phyloP scores from a whole-genome alignment of 176 grass and related monocot genomes.

The Carex parvula region DNA sequence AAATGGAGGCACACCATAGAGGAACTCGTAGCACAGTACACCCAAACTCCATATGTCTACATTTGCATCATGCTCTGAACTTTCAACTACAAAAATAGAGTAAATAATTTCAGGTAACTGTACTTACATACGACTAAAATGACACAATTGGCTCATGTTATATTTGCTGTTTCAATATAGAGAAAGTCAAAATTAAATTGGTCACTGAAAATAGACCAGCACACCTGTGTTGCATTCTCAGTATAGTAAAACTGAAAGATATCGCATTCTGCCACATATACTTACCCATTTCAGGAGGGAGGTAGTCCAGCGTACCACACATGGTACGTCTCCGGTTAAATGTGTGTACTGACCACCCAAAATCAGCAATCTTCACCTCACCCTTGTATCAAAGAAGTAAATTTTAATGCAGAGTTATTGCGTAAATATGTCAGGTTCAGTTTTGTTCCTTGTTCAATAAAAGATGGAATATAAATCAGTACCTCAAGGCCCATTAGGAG shows the following conservation, averaged over 20 bases:
- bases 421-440: background rate
- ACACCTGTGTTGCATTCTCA: background rate
- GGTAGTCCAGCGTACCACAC: slow-evolving; percentile 92
- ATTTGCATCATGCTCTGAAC: slow-evolving; percentile 76
- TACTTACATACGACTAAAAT: background rate
- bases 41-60: slow-evolving; percentile 98
- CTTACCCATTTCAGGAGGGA: slow-evolving; percentile 99
- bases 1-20: slow-evolving; percentile 84
- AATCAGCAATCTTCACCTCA: slow-evolving; percentile 94
- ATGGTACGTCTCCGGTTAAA: slow-evolving; percentile 84
- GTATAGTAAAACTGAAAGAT: background rate
- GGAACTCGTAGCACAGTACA: slow-evolving; percentile 85
- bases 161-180: background rate
- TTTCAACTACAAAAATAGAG: slow-evolving; percentile 54
- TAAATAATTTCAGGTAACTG: background rate
- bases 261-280: slow-evolving; percentile 7
- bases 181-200: background rate
- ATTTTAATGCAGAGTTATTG: background rate
- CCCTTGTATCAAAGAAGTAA: slow-evolving; percentile 50
- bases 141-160: background rate
- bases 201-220: background rate
- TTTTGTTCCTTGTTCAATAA: background rate
- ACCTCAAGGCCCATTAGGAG: slow-evolving; percentile 77
- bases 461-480: too few species aligned
- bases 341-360: slow-evolving; percentile 93